Evolutionary conservation across 1,284 basidiomycete species (phyloP).

Genomic region (Puccinia coronata): DNA sequence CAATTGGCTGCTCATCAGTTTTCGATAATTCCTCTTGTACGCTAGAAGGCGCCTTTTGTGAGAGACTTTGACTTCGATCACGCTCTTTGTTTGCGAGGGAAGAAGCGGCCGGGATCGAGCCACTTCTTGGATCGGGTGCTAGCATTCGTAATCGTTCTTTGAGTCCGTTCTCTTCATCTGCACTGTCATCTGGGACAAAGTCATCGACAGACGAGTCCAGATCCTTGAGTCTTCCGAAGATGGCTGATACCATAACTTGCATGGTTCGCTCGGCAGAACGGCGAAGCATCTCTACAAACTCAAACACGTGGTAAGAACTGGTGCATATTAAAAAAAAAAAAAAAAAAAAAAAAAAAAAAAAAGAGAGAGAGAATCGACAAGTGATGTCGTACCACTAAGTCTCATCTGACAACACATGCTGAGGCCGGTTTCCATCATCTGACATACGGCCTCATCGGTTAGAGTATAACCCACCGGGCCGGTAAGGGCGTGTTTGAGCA

Average conservation of each 20-base stretch:
- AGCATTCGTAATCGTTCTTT: constrained; percentile 51
- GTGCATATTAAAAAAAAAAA: background rate
- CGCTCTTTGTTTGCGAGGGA: constrained; percentile 18
- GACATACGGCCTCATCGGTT: constrained; percentile 92
- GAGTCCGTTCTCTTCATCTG: constrained; percentile 24
- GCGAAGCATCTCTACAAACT: constrained; percentile 72
- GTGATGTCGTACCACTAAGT: constrained; percentile 71
- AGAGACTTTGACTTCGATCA: constrained; percentile 56
- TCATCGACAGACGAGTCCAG: constrained; percentile 50
- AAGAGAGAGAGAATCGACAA: background rate
- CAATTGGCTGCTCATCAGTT: constrained; percentile 54
- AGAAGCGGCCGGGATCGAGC: constrained; percentile 50
- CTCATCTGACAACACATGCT: constrained; percentile 97
- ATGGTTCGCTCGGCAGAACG: constrained; percentile 93
- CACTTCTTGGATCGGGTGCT: constrained; percentile 52
- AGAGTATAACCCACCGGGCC: constrained; percentile 69
- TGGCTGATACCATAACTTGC: constrained; percentile 77
- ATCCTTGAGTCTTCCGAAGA: constrained; percentile 73
- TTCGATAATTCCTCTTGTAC: constrained; percentile 50
- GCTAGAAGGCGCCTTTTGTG: constrained; percentile 55
- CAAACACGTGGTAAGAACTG: background rate
- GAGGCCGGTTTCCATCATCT: constrained; percentile 95
- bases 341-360: no score
- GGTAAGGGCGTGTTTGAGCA: constrained; percentile 81
- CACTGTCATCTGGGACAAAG: constrained; percentile 35